phyloP scores from a whole-genome alignment of 176 grass and related monocot species.

The Eleusine coracana region DNA sequence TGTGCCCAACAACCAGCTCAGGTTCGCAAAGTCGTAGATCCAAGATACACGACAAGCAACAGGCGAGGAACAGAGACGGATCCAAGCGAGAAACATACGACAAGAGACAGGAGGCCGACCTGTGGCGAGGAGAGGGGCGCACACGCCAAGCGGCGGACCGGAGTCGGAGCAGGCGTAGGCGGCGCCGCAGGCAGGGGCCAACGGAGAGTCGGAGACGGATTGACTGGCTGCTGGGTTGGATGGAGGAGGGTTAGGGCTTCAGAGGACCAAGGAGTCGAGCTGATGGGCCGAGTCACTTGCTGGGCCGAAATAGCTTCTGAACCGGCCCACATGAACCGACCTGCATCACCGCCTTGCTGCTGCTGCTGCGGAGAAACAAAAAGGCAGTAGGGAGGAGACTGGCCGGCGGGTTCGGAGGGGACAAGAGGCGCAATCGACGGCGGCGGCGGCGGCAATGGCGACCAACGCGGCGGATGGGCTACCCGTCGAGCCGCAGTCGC shows the following conservation, averaged over 20 bases:
- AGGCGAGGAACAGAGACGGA: not conserved
- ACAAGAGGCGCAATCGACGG: not conserved
- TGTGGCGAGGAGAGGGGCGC: not conserved
- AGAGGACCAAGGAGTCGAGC: too few relatives aligned
- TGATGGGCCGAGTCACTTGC: slow-evolving; percentile 5
- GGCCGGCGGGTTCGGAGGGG: too few relatives aligned
- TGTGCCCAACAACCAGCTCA: not conserved
- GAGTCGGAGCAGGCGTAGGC: not conserved
- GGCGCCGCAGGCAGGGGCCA: not conserved
- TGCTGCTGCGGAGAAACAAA: not conserved
- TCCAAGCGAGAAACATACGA: not conserved
- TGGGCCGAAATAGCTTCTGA: not conserved
- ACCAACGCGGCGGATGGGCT: slow-evolving; percentile 43
- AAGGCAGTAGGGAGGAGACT: too few relatives aligned
- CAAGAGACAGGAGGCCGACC: not conserved
- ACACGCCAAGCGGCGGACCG: not conserved
- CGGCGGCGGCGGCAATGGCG: slow-evolving; percentile 35
- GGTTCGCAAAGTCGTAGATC: not conserved
- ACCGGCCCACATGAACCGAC: not conserved
- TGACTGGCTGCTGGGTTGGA: not conserved
- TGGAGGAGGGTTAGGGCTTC: not conserved
- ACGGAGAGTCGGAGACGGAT: not conserved
- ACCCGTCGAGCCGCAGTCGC: slow-evolving; percentile 78
- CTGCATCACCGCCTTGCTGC: not conserved
- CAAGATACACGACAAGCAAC: not conserved